Evolutionary conservation across 345 rosid genomes (phyloP), one percentile per base, ranked within the genome.

Genomic region (Orychophragmus violaceus): DNA sequence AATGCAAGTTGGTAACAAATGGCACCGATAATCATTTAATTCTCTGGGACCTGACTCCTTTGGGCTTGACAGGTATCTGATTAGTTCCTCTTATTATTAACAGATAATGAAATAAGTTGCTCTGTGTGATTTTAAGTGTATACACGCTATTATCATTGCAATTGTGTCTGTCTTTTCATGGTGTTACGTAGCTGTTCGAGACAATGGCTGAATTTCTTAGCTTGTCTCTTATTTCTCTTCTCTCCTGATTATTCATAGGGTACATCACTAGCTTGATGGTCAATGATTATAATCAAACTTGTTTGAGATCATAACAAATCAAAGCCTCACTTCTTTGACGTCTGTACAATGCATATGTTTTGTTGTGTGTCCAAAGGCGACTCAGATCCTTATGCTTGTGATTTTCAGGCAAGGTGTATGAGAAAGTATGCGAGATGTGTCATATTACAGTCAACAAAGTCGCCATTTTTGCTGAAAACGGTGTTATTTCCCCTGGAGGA

Each of bases 11-110:
- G 72, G 80, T 92, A 44, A 90, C 98, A 46, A 85, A 87, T 37
- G 97, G 98, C 62, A 86, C 96, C 2, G 97, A 92, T 76, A 92
- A 89, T 72, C 91, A 92, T 82, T 80, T 92, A 77, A 25, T 92
- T 66, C 90, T 92, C 19, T 92, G 98, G 97, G 97, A 92, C 85
- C 79, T 90, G 58, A 80, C 87, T 54, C 83, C 96, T 54, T 76
- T 86, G 45, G 91, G 93, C 53, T 78, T 92, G 66, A 82, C 95
- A 51, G 96, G 95, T 87, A 65, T 33, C 33, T 19, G 18, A 52
- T 28, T 72, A 44, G 41, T 33, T 66, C 3, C 25, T 70, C 55
- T 42, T 28, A 6, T 23, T 29, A 18, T 30, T 42, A 29, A 9
- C 21, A 35, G 5, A 11, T 35, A 32, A 11, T 36, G 16, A 5